phyloP scores from a whole-genome alignment of 2,329 filamentous ascomycete genomes.

The Nemania diffusa region DNA sequence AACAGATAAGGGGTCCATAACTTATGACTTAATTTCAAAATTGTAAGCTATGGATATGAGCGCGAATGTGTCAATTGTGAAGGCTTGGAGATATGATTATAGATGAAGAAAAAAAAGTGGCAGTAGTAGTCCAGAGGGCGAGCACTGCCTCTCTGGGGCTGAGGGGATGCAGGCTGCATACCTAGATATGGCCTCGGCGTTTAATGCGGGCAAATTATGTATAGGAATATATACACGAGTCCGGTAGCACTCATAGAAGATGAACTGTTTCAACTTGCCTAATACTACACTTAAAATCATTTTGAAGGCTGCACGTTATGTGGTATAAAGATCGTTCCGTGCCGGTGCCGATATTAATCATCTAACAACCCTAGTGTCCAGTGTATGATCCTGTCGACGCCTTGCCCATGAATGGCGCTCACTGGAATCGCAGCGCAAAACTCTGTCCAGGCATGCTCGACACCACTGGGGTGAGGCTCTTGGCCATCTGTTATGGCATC shows the following conservation, averaged over 20 bases:
- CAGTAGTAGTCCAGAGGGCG: neutral
- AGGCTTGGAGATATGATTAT: neutral
- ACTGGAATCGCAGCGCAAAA: slow-evolving; percentile 81
- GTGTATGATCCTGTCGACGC: slow-evolving; percentile 78
- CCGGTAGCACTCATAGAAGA: neutral
- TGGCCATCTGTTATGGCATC: slow-evolving; percentile 69
- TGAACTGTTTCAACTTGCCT: neutral
- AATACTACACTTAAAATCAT: slow-evolving; percentile 6
- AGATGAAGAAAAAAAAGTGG: neutral
- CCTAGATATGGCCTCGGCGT: neutral
- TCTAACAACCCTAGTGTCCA: slow-evolving; percentile 77
- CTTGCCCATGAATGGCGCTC: slow-evolving; percentile 88
- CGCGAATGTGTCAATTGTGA: neutral
- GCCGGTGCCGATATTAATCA: slow-evolving; percentile 43
- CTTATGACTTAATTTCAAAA: neutral
- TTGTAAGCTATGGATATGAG: too few species aligned
- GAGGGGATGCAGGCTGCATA: neutral
- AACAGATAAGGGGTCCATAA: slow-evolving; percentile 19
- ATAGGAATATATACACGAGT: neutral
- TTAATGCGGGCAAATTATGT: neutral
- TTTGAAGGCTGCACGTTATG: neutral
- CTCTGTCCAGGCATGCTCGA: slow-evolving; percentile 66
- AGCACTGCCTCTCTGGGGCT: slow-evolving; percentile 1
- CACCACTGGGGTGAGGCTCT: slow-evolving; percentile 77
- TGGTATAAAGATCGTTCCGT: slow-evolving; percentile 1